Conservation (phyloP, 495 filamentous ascomycete species). For the Alectoria sarmentosa region DNA sequence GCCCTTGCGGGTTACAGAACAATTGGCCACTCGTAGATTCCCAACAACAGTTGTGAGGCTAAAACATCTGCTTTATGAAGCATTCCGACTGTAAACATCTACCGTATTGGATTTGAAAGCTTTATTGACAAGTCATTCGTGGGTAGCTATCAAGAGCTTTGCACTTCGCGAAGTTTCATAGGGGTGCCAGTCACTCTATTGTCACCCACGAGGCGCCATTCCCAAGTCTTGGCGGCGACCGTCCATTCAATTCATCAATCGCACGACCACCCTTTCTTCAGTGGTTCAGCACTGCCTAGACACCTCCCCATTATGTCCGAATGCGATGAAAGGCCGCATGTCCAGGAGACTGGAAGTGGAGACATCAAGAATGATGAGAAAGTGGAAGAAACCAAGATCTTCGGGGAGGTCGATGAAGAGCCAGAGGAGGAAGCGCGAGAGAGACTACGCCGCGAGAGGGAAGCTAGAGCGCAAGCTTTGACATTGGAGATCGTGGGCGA, state of each 20-base stretch:
- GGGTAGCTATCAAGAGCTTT: neutral
- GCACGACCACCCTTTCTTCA: neutral
- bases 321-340: neutral
- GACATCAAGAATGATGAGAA: neutral
- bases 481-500: constrained; percentile 98
- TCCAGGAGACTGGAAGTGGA: neutral
- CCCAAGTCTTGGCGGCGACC: constrained; percentile 2
- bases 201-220: neutral
- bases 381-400: neutral
- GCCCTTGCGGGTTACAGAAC: neutral
- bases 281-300: neutral
- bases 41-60: neutral
- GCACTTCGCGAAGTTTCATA: neutral
- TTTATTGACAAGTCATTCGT: neutral
- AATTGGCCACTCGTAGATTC: neutral
- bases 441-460: constrained; percentile 73
- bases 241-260: neutral
- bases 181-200: no score
- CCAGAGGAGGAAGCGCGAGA: constrained; percentile 74
- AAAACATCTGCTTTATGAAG: neutral
- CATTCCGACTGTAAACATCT: neutral
- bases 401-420: constrained; percentile 55
- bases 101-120: neutral
- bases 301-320: neutral
- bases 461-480: constrained; percentile 88